A percentile compares a stretch with the other conserved stretches of the same genome.
Evolutionary conservation across 1,284 basidiomycete species (phyloP).

Genomic region (Malassezia sympodialis): DNA sequence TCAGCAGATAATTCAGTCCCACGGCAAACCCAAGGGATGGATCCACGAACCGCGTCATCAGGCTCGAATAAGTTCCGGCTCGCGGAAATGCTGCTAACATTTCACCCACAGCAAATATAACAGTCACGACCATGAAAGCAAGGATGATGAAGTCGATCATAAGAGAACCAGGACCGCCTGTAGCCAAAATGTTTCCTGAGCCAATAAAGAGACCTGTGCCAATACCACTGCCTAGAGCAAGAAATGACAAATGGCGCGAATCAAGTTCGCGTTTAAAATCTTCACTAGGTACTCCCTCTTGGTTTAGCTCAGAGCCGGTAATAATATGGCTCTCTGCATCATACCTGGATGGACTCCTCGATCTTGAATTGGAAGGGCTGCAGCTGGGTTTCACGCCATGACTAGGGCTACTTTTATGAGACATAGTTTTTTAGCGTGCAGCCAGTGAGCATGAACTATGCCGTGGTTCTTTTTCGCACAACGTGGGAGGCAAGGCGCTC

Average conservation of each 20-base stretch:
- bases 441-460: background rate
- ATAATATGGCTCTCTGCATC: background rate
- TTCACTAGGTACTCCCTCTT: background rate
- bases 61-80: slow-evolving; percentile 63
- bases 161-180: slow-evolving; percentile 51
- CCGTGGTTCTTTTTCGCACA: background rate
- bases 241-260: slow-evolving; percentile 32
- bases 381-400: background rate
- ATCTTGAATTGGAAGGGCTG: background rate
- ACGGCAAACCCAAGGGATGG: slow-evolving; percentile 58
- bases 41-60: slow-evolving; percentile 69
- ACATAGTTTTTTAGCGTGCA: background rate
- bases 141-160: slow-evolving; percentile 49
- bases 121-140: slow-evolving; percentile 32
- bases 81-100: slow-evolving; percentile 54
- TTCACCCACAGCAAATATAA: slow-evolving; percentile 51
- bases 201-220: slow-evolving; percentile 58
- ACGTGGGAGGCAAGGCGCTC: background rate
- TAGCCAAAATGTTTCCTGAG: slow-evolving; percentile 55
- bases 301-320: background rate
- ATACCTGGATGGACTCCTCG: background rate
- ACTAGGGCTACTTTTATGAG: background rate
- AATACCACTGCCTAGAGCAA: slow-evolving; percentile 39
- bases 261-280: slow-evolving; percentile 17
- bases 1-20: slow-evolving; percentile 59